Evolutionary conservation across 1,139 yeast genomes (phyloP), one percentile per base, ranked within the genome.

Genomic region (Arxiozyma slooffiae): DNA sequence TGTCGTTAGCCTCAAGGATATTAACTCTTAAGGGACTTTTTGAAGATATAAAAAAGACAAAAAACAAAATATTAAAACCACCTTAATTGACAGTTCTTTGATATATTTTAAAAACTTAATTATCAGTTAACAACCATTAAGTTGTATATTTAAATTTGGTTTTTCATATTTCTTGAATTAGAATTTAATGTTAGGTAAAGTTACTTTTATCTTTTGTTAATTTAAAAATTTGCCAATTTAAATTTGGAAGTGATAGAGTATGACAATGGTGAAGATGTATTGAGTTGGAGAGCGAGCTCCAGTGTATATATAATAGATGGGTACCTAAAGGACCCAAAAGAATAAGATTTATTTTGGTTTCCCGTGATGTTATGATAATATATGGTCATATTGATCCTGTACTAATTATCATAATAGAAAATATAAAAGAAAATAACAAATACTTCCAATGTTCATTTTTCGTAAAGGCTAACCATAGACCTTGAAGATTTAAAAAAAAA

Each of bases 261-360:
- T 59, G 57, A 20, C 60, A 57, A 26, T 62, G 48, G 9, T 56
- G 44, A 17, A 57, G 50, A 1, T 67, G 56, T 1, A 63, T 40
- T 5, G 62, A 54, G 50, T 60, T 62, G 0, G 66, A 56, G 38
- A 60, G 55, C 16, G 61, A 34, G 3, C 61, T 17, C 59, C 64
- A 60, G 48, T 64, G 64, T 7, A 61, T 46, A 39, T 60, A 60
- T 20, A 59, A 60, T 37, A 62, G 46, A 3, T 60, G 37, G 9
- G 59, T 41, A n/a, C 67, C 67, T 26, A 63, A 34, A 4, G 66
- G 66, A 1, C 67, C 67, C 24, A 62, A 49, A 3, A 60, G 17
- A 11, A 43, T 40, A 18, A 41, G 17, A 14, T 40, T 41, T 3
- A 48, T 7, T 8, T 37, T 20, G n/a, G 44, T 22, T 24, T 26